A percentile compares a stretch with the other conserved stretches of the same genome.
Conservation (phyloP, 441 rosid genomes). For the Hura crepitans region DNA sequence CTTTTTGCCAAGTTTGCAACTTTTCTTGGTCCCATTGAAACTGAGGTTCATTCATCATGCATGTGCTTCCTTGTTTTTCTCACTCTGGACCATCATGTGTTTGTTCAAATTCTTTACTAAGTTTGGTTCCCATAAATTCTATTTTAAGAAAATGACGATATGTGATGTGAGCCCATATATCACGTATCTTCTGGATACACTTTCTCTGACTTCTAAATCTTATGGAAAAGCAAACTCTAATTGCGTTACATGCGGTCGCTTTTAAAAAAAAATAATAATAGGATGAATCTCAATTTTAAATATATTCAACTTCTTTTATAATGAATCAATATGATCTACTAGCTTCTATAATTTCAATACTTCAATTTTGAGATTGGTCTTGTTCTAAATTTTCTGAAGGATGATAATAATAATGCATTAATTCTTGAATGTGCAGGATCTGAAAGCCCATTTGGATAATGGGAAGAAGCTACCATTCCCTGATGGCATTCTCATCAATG, state of each 20-base stretch:
- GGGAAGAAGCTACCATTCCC: conserved; percentile 64
- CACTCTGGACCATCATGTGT: conserved; percentile 1
- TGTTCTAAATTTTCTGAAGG: too few relatives aligned
- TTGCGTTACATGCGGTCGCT: too few relatives aligned
- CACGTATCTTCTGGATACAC: neutral
- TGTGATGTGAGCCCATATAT: too few relatives aligned
- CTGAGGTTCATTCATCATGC: neutral
- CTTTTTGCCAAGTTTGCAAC: neutral
- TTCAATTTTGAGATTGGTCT: too few relatives aligned
- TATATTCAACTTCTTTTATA: too few relatives aligned
- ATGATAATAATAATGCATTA: too few relatives aligned
- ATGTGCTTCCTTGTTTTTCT: neutral
- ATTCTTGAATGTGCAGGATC: conserved; percentile 30
- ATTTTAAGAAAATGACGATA: too few relatives aligned
- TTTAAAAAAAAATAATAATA: too few relatives aligned
- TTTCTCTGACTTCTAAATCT: too few relatives aligned
- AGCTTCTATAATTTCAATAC: too few relatives aligned
- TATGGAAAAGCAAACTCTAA: too few relatives aligned
- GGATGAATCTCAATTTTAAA: conserved; percentile 30
- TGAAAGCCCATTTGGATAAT: conserved; percentile 48
- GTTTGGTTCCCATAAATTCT: neutral
- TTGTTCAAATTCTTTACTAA: neutral
- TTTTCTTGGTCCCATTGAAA: neutral
- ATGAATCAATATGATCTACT: too few relatives aligned
- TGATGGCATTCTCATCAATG: conserved; percentile 84